Evolutionary conservation across 2,329 filamentous ascomycete genomes (phyloP).

Genomic region (Sclerotinia trifoliorum): DNA sequence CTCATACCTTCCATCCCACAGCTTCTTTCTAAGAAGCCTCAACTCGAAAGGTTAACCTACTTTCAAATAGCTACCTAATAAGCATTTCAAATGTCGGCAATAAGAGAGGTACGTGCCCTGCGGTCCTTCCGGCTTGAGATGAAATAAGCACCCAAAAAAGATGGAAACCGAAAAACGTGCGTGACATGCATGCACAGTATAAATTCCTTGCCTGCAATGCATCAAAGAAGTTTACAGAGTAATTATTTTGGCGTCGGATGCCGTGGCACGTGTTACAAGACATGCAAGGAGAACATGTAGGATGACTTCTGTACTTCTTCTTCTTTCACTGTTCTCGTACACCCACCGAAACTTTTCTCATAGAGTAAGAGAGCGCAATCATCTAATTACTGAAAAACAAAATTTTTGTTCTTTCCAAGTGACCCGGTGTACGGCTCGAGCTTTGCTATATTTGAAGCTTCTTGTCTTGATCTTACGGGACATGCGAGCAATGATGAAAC

Average conservation of each 20-base stretch:
- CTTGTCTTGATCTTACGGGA: background rate
- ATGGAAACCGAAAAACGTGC: background rate
- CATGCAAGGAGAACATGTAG: background rate
- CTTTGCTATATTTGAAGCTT: background rate
- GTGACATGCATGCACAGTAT: background rate
- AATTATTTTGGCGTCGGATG: background rate
- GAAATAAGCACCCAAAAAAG: background rate
- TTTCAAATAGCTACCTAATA: background rate
- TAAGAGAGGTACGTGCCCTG: background rate
- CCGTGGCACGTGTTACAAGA: background rate
- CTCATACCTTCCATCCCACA: background rate
- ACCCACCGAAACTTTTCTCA: background rate
- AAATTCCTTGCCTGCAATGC: background rate
- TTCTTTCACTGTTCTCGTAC: background rate
- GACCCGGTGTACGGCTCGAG: background rate
- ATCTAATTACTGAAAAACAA: background rate
- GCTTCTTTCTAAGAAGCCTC: background rate
- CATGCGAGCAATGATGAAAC: background rate
- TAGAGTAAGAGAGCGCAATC: background rate
- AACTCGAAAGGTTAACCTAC: background rate
- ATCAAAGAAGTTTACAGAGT: background rate
- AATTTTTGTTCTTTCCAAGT: background rate
- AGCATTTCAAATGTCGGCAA: background rate
- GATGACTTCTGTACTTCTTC: background rate
- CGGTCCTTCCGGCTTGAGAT: background rate